phyloP scores from a whole-genome alignment of 2,329 filamentous ascomycete species.

The Herpomyces periplanetae region DNA sequence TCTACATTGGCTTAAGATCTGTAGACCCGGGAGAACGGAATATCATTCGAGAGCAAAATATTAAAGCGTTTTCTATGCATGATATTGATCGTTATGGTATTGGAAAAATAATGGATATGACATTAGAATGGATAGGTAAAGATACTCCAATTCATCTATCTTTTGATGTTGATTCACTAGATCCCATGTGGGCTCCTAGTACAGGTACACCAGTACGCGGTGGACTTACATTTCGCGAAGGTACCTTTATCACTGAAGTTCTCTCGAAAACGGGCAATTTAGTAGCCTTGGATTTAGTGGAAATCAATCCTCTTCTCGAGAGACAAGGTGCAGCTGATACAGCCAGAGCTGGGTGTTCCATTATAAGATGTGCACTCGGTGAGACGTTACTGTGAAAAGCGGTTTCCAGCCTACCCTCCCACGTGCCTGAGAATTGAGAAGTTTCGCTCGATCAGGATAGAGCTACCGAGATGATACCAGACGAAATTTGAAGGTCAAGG shows the following conservation, averaged over 20 bases:
- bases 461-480: too few relatives aligned
- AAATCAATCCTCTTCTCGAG: conserved; percentile 35
- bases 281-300: conserved; percentile 40
- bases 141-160: conserved; percentile 90
- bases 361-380: conserved; percentile 63
- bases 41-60: conserved; percentile 48
- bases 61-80: conserved; percentile 94
- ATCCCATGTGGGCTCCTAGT: conserved; percentile 80
- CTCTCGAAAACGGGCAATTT: conserved; percentile 42
- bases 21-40: conserved; percentile 80
- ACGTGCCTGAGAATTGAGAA: too few relatives aligned
- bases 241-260: conserved; percentile 76
- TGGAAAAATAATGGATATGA: conserved; percentile 85
- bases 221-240: conserved; percentile 65
- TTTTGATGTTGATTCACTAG: conserved; percentile 82
- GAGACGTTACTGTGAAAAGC: conserved; percentile 39
- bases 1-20: conserved; percentile 81
- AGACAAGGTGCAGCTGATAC: conserved; percentile 37
- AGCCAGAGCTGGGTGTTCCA: conserved; percentile 50
- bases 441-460: too few relatives aligned
- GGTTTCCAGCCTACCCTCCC: conserved; percentile 1
- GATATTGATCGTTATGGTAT: conserved; percentile 89
- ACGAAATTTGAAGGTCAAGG: too few relatives aligned
- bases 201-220: conserved; percentile 82
- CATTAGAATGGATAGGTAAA: conserved; percentile 64